phyloP scores from a whole-genome alignment of 768 basidiomycete genomes.

The Suillus variegatus region DNA sequence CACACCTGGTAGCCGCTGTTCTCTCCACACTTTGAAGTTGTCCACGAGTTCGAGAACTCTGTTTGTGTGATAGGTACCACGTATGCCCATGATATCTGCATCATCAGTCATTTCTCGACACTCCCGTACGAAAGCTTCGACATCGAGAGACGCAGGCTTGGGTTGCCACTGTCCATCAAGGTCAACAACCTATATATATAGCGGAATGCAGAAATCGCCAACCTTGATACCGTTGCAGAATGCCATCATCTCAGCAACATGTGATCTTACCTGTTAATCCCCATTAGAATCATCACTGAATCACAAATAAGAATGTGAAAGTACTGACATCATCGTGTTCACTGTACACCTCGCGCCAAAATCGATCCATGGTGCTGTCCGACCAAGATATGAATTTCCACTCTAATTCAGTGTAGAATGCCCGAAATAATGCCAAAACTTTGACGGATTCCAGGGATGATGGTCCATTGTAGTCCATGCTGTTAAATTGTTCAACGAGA shows the following conservation, averaged over 20 bases:
- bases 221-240: constrained; percentile 77
- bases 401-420: constrained; percentile 71
- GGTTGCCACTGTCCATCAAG: constrained; percentile 55
- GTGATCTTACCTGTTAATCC: constrained; percentile 59
- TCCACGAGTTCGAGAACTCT: constrained; percentile 63
- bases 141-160: constrained; percentile 57
- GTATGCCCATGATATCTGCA: constrained; percentile 75
- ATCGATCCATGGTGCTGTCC: constrained; percentile 62
- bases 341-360: constrained; percentile 70
- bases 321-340: constrained; percentile 76
- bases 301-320: constrained; percentile 6
- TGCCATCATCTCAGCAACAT: constrained; percentile 74
- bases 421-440: constrained; percentile 64
- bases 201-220: constrained; percentile 12
- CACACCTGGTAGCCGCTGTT: constrained; percentile 68
- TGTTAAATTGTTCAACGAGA: constrained; percentile 60
- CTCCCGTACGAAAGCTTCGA: constrained; percentile 67
- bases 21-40: constrained; percentile 69
- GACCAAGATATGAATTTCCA: constrained; percentile 85
- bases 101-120: constrained; percentile 56
- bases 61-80: constrained; percentile 59
- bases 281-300: constrained; percentile 3
- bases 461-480: constrained; percentile 77
- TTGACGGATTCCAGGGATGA: constrained; percentile 82
- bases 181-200: constrained; percentile 5